A percentile compares a stretch with the other conserved stretches of the same genome.
Evolutionary conservation across 1,139 yeast genomes (phyloP).

Genomic region (Martiniozyma asiatica): DNA sequence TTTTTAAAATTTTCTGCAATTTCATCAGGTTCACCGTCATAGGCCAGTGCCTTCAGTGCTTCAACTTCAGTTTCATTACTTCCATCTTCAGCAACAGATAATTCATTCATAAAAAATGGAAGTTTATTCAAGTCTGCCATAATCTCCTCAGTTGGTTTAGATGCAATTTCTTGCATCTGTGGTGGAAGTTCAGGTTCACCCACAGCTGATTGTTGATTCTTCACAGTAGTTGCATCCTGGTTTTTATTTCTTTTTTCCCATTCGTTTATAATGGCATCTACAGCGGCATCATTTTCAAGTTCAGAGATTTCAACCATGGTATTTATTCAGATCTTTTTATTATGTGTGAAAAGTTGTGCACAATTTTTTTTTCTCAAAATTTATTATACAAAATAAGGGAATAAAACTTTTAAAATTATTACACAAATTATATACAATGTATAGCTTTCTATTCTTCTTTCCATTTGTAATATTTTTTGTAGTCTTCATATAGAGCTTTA

Average conservation of each 20-base stretch:
- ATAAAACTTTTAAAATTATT: slow-evolving; percentile 1
- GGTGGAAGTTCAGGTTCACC: slow-evolving; percentile 82
- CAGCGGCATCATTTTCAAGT: slow-evolving; percentile 12
- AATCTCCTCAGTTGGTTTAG: slow-evolving; percentile 65
- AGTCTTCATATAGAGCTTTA: slow-evolving; percentile 57
- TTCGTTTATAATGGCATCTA: slow-evolving; percentile 22
- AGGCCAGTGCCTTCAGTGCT: slow-evolving; percentile 83
- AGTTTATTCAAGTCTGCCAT: slow-evolving; percentile 67
- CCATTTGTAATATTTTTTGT: slow-evolving; percentile 79
- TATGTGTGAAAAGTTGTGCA: too few relatives aligned
- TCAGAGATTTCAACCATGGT: slow-evolving; percentile 21
- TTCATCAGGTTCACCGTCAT: slow-evolving; percentile 93
- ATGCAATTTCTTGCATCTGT: slow-evolving; percentile 55
- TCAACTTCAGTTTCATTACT: slow-evolving; percentile 70
- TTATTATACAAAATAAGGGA: too few relatives aligned
- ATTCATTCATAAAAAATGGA: slow-evolving; percentile 90
- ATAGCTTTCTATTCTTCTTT: slow-evolving; percentile 37
- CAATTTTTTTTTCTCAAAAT: too few relatives aligned
- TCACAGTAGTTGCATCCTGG: slow-evolving; percentile 28
- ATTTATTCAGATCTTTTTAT: too few relatives aligned
- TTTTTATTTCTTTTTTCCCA: slow-evolving; percentile 31
- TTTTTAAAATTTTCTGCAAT: slow-evolving; percentile 79
- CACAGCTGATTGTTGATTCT: too few relatives aligned
- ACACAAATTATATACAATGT: background rate
- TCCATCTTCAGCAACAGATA: slow-evolving; percentile 67